phyloP scores from a whole-genome alignment of 176 grass and related monocot species.

The Sorghum bicolor region DNA sequence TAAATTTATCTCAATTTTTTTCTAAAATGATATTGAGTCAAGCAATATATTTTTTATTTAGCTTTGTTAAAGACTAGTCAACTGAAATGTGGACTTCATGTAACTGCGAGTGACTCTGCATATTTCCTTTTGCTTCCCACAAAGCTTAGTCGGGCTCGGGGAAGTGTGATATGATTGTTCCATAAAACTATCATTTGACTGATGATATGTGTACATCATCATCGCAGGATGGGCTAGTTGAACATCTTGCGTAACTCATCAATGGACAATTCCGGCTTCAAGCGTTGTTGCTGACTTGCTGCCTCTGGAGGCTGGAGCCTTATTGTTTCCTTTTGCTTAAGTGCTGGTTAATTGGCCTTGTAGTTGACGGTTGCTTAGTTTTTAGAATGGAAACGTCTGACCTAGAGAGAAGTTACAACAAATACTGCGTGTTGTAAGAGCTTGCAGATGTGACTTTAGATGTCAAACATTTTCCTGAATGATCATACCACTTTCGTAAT shows the following conservation, averaged over 20 bases:
- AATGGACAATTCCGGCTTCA: neutral
- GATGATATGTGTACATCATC: constrained; percentile 10
- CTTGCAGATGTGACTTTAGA: neutral
- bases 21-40: neutral
- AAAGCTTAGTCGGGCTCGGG: neutral
- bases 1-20: neutral
- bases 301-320: too few relatives aligned
- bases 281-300: neutral
- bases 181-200: neutral
- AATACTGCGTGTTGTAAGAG: neutral
- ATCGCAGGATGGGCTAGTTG: constrained; percentile 46
- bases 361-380: neutral
- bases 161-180: neutral
- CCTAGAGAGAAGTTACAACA: neutral
- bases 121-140: neutral
- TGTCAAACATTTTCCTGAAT: neutral
- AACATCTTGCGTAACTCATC: neutral
- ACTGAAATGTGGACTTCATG: neutral
- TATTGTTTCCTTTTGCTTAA: neutral
- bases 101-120: neutral
- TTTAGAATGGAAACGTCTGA: neutral
- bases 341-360: neutral
- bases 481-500: neutral
- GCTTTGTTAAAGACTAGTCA: neutral
- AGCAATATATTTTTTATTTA: neutral